Conservation (phyloP, 2,329 filamentous ascomycete genomes). For the Saccharata proteae region DNA sequence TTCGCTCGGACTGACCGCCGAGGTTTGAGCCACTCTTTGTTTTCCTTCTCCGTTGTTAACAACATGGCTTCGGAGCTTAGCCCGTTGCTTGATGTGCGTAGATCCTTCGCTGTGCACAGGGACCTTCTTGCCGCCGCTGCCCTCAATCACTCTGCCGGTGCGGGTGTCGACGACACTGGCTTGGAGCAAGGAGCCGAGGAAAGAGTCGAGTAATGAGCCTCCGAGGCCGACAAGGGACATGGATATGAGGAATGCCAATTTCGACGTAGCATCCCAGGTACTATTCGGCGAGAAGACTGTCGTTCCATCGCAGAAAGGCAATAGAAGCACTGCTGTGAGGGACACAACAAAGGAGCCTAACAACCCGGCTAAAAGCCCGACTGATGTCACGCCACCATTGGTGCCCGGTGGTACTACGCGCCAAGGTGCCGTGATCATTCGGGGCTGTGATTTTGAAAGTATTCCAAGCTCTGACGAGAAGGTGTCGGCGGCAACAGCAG, state of each 20-base stretch:
- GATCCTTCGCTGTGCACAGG: slow-evolving; percentile 22
- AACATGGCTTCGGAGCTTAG: slow-evolving; percentile 22
- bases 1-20: slow-evolving; percentile 13
- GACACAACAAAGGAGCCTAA: slow-evolving; percentile 61
- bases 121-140: slow-evolving; percentile 57
- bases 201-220: slow-evolving; percentile 76
- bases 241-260: slow-evolving; percentile 34
- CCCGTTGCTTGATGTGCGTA: slow-evolving; percentile 18
- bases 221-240: slow-evolving; percentile 62
- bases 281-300: not conserved
- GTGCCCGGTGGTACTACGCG: slow-evolving; percentile 78
- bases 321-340: slow-evolving; percentile 51
- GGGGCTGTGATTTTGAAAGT: slow-evolving; percentile 59
- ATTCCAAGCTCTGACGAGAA: slow-evolving; percentile 95
- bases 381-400: slow-evolving; percentile 77
- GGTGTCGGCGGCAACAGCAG: slow-evolving; percentile 82
- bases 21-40: slow-evolving; percentile 23
- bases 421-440: slow-evolving; percentile 74
- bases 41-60: slow-evolving; percentile 30
- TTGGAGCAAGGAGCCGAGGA: slow-evolving; percentile 76
- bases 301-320: slow-evolving; percentile 52
- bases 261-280: slow-evolving; percentile 44
- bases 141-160: slow-evolving; percentile 81
- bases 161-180: slow-evolving; percentile 73
- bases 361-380: slow-evolving; percentile 62